Base-by-base conservation (phyloP, 805 yeast genomes). In the Wickerhamomyces strasburgensis region DNA sequence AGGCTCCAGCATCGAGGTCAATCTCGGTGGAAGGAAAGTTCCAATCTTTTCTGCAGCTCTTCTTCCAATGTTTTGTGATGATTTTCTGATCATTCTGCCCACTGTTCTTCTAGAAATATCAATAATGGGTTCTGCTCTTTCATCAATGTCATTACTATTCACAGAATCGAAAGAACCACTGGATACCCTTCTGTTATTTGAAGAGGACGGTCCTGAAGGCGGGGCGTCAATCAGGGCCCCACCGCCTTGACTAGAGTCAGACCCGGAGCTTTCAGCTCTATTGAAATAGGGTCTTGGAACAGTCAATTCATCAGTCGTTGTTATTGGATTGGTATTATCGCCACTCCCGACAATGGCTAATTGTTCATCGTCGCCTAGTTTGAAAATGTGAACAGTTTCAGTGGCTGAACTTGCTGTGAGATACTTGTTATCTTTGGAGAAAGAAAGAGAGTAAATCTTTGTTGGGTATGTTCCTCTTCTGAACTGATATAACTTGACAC, bases 321-420 rank as follows among this genome's bases (percentile, higher is more conserved):
- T n/a, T 16, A 23, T 23, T 11, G 25, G 11, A 11, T 23, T 23
- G 11, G 8, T 23, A 26, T 8, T 10, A 26, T 26, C 29, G 7
- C 15, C 29, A 8, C 8, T 7, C 13, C 29, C 29, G 8, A 14
- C 6, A 10, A 10, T 26, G 6, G 15, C 29, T 8, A 10, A 8
- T n/a, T 14, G 7, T 8, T 26, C 29, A 26, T 39, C 63, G 14
- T 61, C 37, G 38, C 67, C 84, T 36, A 89, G 60, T 40, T 88
- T 72, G 68, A 90, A 93, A 27, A 93, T 78, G 59, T 93, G 99
- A 16, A 93, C 89, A 0, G 99, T 93, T 30, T 85, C 94, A 15
- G 94, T 86, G 3, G 94, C 78, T 19, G 94, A 82, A 9, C 90
- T 77, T 18, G 90, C 96, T n/a, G 86, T 75, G 21, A 93, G 65